phyloP scores from a whole-genome alignment of 2,329 filamentous ascomycete species.

The Colletotrichum nymphaeae region DNA sequence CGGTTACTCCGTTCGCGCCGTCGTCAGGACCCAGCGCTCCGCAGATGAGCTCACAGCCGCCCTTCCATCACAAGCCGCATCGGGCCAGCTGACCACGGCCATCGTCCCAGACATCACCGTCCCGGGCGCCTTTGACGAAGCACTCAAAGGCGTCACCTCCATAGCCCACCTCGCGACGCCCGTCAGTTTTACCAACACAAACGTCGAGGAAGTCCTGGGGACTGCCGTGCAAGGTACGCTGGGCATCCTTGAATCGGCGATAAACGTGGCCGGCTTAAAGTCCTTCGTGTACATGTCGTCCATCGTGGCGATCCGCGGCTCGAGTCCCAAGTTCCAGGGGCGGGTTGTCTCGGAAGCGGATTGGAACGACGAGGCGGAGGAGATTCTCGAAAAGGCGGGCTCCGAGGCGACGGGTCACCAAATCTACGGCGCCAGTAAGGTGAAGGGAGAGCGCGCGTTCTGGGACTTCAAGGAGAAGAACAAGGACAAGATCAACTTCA shows the following conservation, averaged over 20 bases:
- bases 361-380: slow-evolving; percentile 46
- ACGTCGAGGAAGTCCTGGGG: slow-evolving; percentile 56
- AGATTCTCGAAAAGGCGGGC: slow-evolving; percentile 41
- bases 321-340: slow-evolving; percentile 15
- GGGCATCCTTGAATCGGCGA: slow-evolving; percentile 53
- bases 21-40: slow-evolving; percentile 44
- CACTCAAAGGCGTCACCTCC: slow-evolving; percentile 49
- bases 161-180: slow-evolving; percentile 57
- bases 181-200: slow-evolving; percentile 48
- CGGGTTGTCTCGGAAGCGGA: slow-evolving; percentile 38
- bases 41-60: slow-evolving; percentile 36
- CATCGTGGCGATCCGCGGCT: slow-evolving; percentile 34
- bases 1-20: slow-evolving; percentile 52
- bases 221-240: slow-evolving; percentile 48
- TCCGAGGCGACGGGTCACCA: slow-evolving; percentile 28
- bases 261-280: slow-evolving; percentile 52
- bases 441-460: slow-evolving; percentile 43
- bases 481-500: slow-evolving; percentile 41
- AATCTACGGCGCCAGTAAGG: slow-evolving; percentile 47
- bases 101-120: slow-evolving; percentile 49
- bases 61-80: slow-evolving; percentile 37
- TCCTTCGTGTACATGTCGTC: slow-evolving; percentile 43
- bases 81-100: slow-evolving; percentile 38
- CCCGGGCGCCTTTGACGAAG: slow-evolving; percentile 48
- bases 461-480: slow-evolving; percentile 44